Conservation (phyloP, 148 eudicot genomes). For the Rhododendron vialii region DNA sequence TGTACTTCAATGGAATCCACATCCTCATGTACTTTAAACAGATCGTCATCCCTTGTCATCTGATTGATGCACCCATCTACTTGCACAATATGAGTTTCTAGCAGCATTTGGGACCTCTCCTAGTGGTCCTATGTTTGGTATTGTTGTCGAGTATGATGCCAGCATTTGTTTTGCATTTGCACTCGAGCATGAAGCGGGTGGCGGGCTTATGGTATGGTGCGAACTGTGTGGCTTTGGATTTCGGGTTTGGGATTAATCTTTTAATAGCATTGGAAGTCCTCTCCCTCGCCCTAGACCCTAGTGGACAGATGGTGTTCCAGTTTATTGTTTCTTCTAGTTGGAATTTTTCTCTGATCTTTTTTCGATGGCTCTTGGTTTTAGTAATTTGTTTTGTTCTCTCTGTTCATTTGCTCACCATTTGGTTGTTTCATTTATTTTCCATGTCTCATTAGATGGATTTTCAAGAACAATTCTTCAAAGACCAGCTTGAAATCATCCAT, state of each 20-base stretch:
- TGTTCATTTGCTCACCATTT: neutral
- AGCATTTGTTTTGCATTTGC: constrained; percentile 2
- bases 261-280: neutral
- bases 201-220: neutral
- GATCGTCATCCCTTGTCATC: neutral
- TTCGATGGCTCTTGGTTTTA: neutral
- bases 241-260: neutral
- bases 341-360: neutral
- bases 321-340: neutral
- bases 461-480: constrained; percentile 58
- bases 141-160: neutral
- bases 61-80: neutral
- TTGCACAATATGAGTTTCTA: neutral
- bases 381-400: neutral
- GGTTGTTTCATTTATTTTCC: neutral
- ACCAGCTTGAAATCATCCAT: constrained; percentile 46
- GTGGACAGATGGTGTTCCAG: neutral
- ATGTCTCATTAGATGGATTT: constrained; percentile 47
- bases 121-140: neutral
- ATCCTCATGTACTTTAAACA: neutral
- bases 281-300: neutral
- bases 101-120: neutral
- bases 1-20: neutral
- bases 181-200: neutral
- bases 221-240: neutral